Conservation (phyloP, 2,329 filamentous ascomycete genomes). For the Ophiostoma triangulosporum region DNA sequence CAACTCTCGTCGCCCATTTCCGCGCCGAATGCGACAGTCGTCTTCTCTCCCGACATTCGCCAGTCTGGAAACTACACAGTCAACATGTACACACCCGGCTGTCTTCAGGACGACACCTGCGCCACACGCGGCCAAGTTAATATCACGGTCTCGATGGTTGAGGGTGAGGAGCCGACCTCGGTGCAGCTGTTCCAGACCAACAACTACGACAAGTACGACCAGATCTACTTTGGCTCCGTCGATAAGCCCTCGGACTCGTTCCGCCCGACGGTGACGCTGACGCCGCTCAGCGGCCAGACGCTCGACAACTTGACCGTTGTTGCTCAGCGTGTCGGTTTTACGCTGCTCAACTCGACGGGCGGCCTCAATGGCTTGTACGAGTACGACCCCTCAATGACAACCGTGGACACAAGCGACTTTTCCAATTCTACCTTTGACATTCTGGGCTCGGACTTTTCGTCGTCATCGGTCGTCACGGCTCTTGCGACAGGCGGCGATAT, state of each 20-base stretch:
- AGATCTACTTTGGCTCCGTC: constrained; percentile 74
- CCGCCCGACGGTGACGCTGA: constrained; percentile 66
- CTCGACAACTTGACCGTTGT: constrained; percentile 59
- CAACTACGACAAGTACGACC: constrained; percentile 91
- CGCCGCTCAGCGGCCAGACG: constrained; percentile 50
- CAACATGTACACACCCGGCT: constrained; percentile 86
- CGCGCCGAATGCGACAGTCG: constrained; percentile 50
- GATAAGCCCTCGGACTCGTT: constrained; percentile 63
- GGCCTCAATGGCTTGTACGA: constrained; percentile 86
- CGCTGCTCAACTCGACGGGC: constrained; percentile 56
- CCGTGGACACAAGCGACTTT: constrained; percentile 48
- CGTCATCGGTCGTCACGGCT: constrained; percentile 54
- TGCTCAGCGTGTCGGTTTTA: constrained; percentile 78
- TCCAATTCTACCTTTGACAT: constrained; percentile 61
- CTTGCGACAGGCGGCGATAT: constrained; percentile 51
- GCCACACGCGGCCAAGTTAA: constrained; percentile 64
- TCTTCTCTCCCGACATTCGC: constrained; percentile 71
- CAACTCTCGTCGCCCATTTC: constrained; percentile 42
- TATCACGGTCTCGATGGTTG: constrained; percentile 38
- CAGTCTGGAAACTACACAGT: constrained; percentile 88
- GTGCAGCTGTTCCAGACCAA: constrained; percentile 69
- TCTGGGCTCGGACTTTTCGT: constrained; percentile 56
- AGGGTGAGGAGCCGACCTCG: constrained; percentile 39
- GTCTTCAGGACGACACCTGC: constrained; percentile 67
- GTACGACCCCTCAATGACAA: constrained; percentile 54